Percentiles rank a stretch among this genome's conserved stretches.
Conservation (phyloP, 2,329 filamentous ascomycete species). For the Pyrenophora seminiperda region DNA sequence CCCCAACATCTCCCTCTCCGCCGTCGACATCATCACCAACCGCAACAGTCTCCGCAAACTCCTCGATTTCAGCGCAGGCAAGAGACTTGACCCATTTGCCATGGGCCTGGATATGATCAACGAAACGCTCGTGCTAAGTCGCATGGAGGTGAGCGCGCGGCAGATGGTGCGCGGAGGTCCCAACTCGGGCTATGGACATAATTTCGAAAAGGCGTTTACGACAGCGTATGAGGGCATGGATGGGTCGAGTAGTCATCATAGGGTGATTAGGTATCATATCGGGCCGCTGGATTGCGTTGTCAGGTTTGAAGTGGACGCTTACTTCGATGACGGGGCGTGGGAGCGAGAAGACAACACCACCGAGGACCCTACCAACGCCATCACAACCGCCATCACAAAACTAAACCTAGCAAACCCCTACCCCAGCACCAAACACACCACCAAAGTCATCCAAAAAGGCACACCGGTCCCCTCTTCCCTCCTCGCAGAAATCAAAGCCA, state of each 20-base stretch:
- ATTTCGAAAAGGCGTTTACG: constrained; percentile 39
- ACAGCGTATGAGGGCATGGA: constrained; percentile 21
- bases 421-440: neutral
- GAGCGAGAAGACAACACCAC: neutral
- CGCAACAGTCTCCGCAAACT: constrained; percentile 28
- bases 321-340: constrained; percentile 15
- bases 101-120: constrained; percentile 42
- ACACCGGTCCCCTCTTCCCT: constrained; percentile 3
- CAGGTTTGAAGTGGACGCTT: constrained; percentile 30
- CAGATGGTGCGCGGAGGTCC: constrained; percentile 18
- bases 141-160: constrained; percentile 29
- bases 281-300: constrained; percentile 24
- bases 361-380: constrained; percentile 6
- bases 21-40: constrained; percentile 25
- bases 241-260: constrained; percentile 23
- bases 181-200: constrained; percentile 37
- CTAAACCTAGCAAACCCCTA: neutral
- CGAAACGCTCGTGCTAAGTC: constrained; percentile 43
- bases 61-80: constrained; percentile 25
- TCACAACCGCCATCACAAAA: constrained; percentile 6
- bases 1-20: constrained; percentile 12
- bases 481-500: constrained; percentile 27
- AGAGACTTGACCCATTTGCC: constrained; percentile 31
- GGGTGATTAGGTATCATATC: constrained; percentile 26
- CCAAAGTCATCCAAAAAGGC: constrained; percentile 10